These are phyloP conservation scores for Aspergillus pseudonomiae DNA, from an alignment of 2,329 filamentous ascomycete species.

Conservation along the genomic window DNA sequence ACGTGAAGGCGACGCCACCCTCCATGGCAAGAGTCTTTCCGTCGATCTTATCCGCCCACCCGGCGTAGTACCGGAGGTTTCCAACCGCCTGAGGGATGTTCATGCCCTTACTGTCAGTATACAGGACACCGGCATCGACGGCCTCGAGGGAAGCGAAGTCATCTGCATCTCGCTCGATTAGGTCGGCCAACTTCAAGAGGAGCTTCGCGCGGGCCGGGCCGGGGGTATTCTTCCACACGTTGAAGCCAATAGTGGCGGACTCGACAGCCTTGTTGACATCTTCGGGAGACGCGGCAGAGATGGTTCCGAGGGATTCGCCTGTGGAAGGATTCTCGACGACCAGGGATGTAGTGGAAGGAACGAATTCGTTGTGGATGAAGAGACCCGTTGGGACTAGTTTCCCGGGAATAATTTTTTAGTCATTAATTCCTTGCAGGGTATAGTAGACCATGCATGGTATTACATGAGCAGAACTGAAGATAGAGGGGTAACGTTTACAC, in stretches of 20 bases:
- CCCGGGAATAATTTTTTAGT: not conserved
- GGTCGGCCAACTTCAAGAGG: constrained; percentile 30
- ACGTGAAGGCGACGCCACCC: constrained; percentile 27
- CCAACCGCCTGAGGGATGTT: constrained; percentile 28
- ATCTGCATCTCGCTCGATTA: constrained; percentile 32
- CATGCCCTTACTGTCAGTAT: constrained; percentile 26
- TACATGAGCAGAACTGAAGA: not conserved
- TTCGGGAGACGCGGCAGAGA: constrained; percentile 27
- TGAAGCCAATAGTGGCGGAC: constrained; percentile 25
- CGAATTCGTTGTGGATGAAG: constrained; percentile 33
- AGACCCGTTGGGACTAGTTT: constrained; percentile 29
- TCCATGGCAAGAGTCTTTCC: constrained; percentile 29
- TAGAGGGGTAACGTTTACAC: not conserved
- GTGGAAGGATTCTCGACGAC: constrained; percentile 30
- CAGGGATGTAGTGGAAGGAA: constrained; percentile 23
- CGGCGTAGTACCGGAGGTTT: constrained; percentile 32
- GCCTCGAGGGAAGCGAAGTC: constrained; percentile 30
- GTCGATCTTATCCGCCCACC: constrained; percentile 35
- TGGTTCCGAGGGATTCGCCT: constrained; percentile 22
- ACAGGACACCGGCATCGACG: constrained; percentile 29
- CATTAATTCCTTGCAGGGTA: not conserved
- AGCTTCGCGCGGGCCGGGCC: constrained; percentile 22
- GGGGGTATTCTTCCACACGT: constrained; percentile 27
- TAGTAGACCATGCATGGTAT: not conserved
- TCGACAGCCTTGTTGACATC: constrained; percentile 30